Base-by-base conservation (phyloP, 106 monocot genomes). In the Dendrobium nobile region DNA sequence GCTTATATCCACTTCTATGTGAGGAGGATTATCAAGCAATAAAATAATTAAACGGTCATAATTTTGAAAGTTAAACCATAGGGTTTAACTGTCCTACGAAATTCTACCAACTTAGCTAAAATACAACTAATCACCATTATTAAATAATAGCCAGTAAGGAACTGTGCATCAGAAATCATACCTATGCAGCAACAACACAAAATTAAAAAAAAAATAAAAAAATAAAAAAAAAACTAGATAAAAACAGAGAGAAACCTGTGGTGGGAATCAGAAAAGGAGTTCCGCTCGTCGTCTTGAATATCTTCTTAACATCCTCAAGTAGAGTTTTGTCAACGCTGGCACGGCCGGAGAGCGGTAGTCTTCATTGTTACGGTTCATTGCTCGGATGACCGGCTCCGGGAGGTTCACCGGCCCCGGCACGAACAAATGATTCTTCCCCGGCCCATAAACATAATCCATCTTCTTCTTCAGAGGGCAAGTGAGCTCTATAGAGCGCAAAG, bases 361-460 rank as follows among this genome's bases (percentile, higher is more conserved):
- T 80, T 95, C 95, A 37, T 95, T 95, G 84, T 95, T 91, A 64
- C 95, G 85, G 86, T 87, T 95, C 95, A 95, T 92, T 26, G 95
- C 95, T 31, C 95, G 80, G 6, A 95, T 40, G 80, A 95, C 95
- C 17, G 85, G 92, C 78, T 95, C 95, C 9, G 92, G 95, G 85
- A 95, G 92, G 83, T 95, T 95, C 73, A 95, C 95, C 16, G 95
- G 95, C 22, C 95, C 93, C 11, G 95, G 95, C 68, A 93, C 95
- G 84, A 93, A 95, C 7, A 92, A 87, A 79, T 95, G 95, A 83
- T 89, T 91, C 83, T 85, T 85, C 74, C 92, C 95, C 48, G 95
- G 95, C 80, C 86, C 95, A 85, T 92, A 89, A 41, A 89, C 80
- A 74, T 93, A 89, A 58, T 95, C 93, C 95, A 93, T 93, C 72